phyloP scores from a whole-genome alignment of 2,329 filamentous ascomycete genomes.

The Ophiostoma australiae region DNA sequence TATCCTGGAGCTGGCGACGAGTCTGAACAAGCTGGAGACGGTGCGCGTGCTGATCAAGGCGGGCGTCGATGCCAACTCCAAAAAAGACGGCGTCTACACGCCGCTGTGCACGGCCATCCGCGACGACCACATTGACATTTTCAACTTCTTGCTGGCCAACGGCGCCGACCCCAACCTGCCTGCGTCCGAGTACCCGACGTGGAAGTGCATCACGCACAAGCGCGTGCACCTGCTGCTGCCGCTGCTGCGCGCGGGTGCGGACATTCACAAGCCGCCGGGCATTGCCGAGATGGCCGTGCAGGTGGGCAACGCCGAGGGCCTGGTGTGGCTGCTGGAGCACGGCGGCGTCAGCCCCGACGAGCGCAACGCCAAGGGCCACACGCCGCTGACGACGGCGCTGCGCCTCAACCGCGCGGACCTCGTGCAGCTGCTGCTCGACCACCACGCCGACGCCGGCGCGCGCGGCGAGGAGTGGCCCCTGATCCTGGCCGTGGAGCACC shows the following conservation, averaged over 20 bases:
- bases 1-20: slow-evolving; percentile 59
- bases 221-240: slow-evolving; percentile 34
- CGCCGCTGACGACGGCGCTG: slow-evolving; percentile 33
- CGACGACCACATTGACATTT: slow-evolving; percentile 31
- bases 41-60: slow-evolving; percentile 41
- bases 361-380: slow-evolving; percentile 34
- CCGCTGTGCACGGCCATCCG: slow-evolving; percentile 31
- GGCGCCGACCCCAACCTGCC: slow-evolving; percentile 38
- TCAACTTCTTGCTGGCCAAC: slow-evolving; percentile 33
- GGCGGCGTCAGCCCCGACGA: slow-evolving; percentile 35
- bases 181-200: slow-evolving; percentile 35
- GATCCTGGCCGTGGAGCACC: slow-evolving; percentile 61
- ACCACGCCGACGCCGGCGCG: slow-evolving; percentile 35
- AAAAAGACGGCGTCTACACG: slow-evolving; percentile 32
- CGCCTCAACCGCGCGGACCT: slow-evolving; percentile 47
- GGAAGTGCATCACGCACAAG: slow-evolving; percentile 31
- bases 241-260: slow-evolving; percentile 37
- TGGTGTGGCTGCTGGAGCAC: slow-evolving; percentile 34
- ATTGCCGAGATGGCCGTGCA: slow-evolving; percentile 36
- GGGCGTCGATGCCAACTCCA: slow-evolving; percentile 31
- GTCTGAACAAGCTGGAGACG: slow-evolving; percentile 59
- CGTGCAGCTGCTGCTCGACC: slow-evolving; percentile 35
- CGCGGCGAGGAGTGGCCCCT: slow-evolving; percentile 53
- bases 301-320: slow-evolving; percentile 38
- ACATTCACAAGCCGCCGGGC: slow-evolving; percentile 31